A percentile compares a stretch with the other conserved stretches of the same genome.
These are phyloP conservation scores for Bipolaris zeicola DNA, from an alignment of 2,329 filamentous ascomycete genomes.

Conservation along the genomic window DNA sequence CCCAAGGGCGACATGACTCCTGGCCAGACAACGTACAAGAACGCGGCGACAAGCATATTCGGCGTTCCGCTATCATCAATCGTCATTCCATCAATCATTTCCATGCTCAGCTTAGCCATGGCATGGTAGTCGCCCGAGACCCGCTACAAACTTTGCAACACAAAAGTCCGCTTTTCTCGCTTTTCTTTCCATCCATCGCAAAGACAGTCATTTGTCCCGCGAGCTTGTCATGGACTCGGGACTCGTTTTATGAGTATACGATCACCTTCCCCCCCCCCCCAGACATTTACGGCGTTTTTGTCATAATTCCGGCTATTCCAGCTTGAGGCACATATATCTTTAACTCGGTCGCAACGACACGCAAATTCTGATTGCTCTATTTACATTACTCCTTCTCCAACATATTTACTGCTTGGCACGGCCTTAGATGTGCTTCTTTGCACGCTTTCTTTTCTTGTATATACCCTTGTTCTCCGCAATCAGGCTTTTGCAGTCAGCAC, in stretches of 20 bases:
- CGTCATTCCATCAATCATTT: slow-evolving; percentile 32
- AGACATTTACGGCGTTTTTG: slow-evolving; percentile 2
- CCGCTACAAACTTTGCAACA: background rate
- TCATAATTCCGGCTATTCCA: background rate
- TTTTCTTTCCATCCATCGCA: slow-evolving; percentile 2
- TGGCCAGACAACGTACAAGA: slow-evolving; percentile 34
- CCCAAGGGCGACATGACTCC: slow-evolving; percentile 32
- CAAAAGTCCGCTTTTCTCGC: background rate
- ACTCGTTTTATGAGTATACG: slow-evolving; percentile 5
- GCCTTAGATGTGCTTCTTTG: slow-evolving; percentile 15
- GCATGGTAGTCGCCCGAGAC: slow-evolving; percentile 17
- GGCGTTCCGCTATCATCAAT: slow-evolving; percentile 25
- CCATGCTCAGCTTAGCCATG: slow-evolving; percentile 36
- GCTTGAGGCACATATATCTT: background rate
- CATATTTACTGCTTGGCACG: slow-evolving; percentile 9
- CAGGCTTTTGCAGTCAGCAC: background rate
- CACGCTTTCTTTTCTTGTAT: slow-evolving; percentile 18
- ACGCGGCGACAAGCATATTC: slow-evolving; percentile 25
- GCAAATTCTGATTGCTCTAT: background rate
- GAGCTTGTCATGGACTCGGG: slow-evolving; percentile 1
- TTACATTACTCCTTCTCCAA: background rate
- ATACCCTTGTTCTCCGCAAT: slow-evolving; percentile 9
- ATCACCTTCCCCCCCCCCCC: background rate
- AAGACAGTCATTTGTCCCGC: slow-evolving; percentile 1
- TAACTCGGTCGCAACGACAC: background rate